Percentiles rank a stretch among this genome's conserved stretches.
phyloP scores from a whole-genome alignment of 768 basidiomycete genomes.

The Fomitopsis pulvina region DNA sequence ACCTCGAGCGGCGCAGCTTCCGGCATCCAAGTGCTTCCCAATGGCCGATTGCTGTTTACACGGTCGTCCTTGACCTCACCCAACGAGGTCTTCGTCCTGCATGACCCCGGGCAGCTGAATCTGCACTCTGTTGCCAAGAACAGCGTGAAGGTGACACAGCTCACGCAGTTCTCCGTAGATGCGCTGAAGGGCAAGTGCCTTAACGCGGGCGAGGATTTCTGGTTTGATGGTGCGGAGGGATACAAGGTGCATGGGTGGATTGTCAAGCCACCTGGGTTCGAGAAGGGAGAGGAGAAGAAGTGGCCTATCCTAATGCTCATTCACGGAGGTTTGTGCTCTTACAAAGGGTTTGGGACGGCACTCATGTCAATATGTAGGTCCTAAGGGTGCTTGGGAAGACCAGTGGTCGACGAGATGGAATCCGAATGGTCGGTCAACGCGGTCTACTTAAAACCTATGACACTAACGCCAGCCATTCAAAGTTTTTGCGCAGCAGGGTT shows the following conservation, averaged over 20 bases:
- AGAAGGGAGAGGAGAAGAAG: slow-evolving; percentile 54
- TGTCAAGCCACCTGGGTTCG: slow-evolving; percentile 75
- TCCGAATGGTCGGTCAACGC: slow-evolving; percentile 50
- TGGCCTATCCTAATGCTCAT: slow-evolving; percentile 80
- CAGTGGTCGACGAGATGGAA: slow-evolving; percentile 93
- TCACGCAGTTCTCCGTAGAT: slow-evolving; percentile 60
- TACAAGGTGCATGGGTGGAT: slow-evolving; percentile 81
- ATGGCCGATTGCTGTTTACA: slow-evolving; percentile 62
- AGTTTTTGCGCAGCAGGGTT: slow-evolving; percentile 77
- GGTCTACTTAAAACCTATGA: not conserved
- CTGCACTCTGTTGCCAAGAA: slow-evolving; percentile 16
- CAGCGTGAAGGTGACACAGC: slow-evolving; percentile 35
- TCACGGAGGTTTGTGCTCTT: slow-evolving; percentile 51
- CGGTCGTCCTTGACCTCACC: slow-evolving; percentile 72
- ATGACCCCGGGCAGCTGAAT: slow-evolving; percentile 39
- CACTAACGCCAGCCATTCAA: not conserved
- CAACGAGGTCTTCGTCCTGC: slow-evolving; percentile 69
- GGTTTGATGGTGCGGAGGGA: slow-evolving; percentile 80
- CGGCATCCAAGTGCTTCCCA: slow-evolving; percentile 53
- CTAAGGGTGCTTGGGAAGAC: slow-evolving; percentile 85
- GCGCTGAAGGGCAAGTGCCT: slow-evolving; percentile 54
- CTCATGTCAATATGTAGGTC: slow-evolving; percentile 32
- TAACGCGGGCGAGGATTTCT: slow-evolving; percentile 69
- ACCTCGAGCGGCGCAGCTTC: slow-evolving; percentile 53
- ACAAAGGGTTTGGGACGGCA: not conserved